Conservation (phyloP, 176 grass and related monocot genomes). For the Zizania latifolia region DNA sequence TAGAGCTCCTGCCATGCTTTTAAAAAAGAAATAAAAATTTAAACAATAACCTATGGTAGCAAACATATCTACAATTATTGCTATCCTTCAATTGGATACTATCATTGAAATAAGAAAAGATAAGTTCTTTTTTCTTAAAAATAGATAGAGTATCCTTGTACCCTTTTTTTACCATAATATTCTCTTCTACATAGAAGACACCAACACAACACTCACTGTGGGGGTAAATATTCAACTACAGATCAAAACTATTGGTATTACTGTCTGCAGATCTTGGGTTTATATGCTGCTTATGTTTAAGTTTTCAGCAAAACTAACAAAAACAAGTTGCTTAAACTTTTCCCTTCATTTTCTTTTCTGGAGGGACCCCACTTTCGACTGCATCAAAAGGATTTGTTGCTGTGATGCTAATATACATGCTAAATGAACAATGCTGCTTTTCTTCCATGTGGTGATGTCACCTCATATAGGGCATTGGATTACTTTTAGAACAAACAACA, state of each 20-base stretch:
- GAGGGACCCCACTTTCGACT: slow-evolving; percentile 8
- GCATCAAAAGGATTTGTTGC: slow-evolving; percentile 2
- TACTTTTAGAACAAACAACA: slow-evolving; percentile 7
- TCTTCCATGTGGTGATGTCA: background rate
- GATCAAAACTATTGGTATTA: background rate
- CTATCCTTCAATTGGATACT: background rate
- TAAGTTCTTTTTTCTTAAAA: no score
- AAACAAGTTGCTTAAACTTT: slow-evolving; percentile 18
- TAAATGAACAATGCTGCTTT: slow-evolving; percentile 20
- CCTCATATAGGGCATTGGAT: slow-evolving; percentile 25
- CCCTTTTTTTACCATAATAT: background rate
- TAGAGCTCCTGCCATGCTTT: background rate
- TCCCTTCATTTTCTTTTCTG: background rate
- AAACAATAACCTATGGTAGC: background rate
- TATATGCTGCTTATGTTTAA: no score
- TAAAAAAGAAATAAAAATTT: background rate
- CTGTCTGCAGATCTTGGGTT: no score
- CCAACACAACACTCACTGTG: background rate
- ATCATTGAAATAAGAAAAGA: background rate
- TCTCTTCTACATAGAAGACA: background rate
- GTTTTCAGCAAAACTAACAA: no score
- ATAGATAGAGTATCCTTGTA: no score
- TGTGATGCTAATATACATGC: slow-evolving; percentile 20
- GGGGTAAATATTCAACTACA: slow-evolving; percentile 5
- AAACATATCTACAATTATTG: background rate